These are phyloP conservation scores for Linum tenue DNA, from an alignment of 345 rosid genomes.

Conservation along the genomic window DNA sequence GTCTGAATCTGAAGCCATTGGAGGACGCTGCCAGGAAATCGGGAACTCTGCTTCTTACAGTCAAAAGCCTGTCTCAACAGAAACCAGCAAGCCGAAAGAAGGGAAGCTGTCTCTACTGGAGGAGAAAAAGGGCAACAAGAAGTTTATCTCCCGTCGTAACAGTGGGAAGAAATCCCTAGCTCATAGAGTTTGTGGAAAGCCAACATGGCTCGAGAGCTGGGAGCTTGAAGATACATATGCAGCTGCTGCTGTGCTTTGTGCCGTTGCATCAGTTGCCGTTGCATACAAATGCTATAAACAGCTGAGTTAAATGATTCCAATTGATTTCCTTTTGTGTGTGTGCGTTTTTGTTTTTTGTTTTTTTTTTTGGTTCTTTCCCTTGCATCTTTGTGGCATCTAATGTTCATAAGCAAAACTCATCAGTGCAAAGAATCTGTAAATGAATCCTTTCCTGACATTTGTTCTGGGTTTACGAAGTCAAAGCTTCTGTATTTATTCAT, in stretches of 20 bases:
- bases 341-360: neutral
- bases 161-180: conserved; percentile 30
- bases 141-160: conserved; percentile 20
- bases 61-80: conserved; percentile 27
- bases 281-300: conserved; percentile 71
- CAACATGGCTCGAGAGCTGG: conserved; percentile 74
- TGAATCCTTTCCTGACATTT: neutral
- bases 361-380: conserved; percentile 1
- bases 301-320: conserved; percentile 4
- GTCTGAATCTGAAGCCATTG: conserved; percentile 31
- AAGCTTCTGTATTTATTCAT: neutral
- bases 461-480: neutral
- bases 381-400: neutral
- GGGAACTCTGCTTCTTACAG: conserved; percentile 46
- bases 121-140: conserved; percentile 37
- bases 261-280: conserved; percentile 66
- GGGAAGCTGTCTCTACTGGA: conserved; percentile 25
- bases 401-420: neutral
- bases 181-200: conserved; percentile 41
- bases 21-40: conserved; percentile 64
- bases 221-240: conserved; percentile 84
- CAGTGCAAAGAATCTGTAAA: neutral
- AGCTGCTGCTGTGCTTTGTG: conserved; percentile 63
- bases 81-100: conserved; percentile 17
- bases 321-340: neutral